phyloP scores from a whole-genome alignment of 495 filamentous ascomycete species.

The Xylaria sp. region DNA sequence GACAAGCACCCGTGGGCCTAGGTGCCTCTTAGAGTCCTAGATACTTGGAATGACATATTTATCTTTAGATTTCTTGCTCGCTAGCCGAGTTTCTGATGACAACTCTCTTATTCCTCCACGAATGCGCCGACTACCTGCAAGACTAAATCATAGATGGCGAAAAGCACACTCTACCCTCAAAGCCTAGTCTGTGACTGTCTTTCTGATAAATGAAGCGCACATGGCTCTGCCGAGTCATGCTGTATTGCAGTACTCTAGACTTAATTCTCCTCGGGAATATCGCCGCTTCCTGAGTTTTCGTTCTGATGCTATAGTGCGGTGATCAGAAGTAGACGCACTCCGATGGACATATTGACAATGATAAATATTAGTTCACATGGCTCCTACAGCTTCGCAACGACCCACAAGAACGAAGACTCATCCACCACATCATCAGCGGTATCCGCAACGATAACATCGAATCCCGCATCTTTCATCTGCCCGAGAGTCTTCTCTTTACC shows the following conservation, averaged over 20 bases:
- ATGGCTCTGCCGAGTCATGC: background rate
- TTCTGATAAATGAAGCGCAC: background rate
- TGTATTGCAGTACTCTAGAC: background rate
- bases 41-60: background rate
- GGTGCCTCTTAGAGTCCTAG: background rate
- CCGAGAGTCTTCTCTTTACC: constrained; percentile 39
- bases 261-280: too few species aligned
- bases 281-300: too few species aligned
- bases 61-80: too few species aligned
- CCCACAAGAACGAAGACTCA: constrained; percentile 39
- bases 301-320: too few species aligned
- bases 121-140: background rate
- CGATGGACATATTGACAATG: too few species aligned
- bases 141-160: background rate
- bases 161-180: background rate
- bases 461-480: constrained; percentile 32
- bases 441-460: constrained; percentile 38
- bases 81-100: background rate
- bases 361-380: background rate
- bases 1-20: background rate
- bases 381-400: constrained; percentile 36
- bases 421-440: constrained; percentile 37
- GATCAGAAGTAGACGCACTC: too few species aligned
- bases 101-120: background rate
- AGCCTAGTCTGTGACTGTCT: background rate